A percentile compares a stretch with the other conserved stretches of the same genome.
Conservation (phyloP, 129 eudicot genomes). For the Sambucus nigra region DNA sequence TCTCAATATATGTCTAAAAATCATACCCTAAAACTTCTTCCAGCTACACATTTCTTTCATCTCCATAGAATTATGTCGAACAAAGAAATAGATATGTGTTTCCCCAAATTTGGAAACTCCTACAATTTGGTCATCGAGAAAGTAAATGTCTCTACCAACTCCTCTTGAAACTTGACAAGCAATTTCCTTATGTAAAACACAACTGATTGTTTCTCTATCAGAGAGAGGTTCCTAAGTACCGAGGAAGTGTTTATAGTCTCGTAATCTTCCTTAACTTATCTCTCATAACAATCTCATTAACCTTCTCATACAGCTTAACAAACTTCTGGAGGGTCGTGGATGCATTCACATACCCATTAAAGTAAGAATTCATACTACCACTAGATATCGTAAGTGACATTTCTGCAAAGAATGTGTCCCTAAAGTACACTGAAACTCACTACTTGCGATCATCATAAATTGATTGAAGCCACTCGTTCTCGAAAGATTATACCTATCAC, state of each 20-base stretch:
- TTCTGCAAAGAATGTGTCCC: constrained; percentile 34
- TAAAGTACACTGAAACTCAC: constrained; percentile 35
- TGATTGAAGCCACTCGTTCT: constrained; percentile 25
- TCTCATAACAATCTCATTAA: constrained; percentile 27
- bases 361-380: constrained; percentile 35
- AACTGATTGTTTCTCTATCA: constrained; percentile 38
- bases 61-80: constrained; percentile 13
- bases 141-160: constrained; percentile 29
- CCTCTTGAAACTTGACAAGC: constrained; percentile 29
- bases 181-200: constrained; percentile 21
- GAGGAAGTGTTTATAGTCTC: constrained; percentile 29
- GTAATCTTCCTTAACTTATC: constrained; percentile 32
- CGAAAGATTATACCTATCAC: constrained; percentile 17
- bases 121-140: constrained; percentile 24
- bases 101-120: constrained; percentile 30
- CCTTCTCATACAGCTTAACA: constrained; percentile 28
- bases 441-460: constrained; percentile 22
- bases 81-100: constrained; percentile 17
- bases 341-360: constrained; percentile 37
- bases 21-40: constrained; percentile 34
- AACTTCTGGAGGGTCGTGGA: constrained; percentile 21
- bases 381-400: constrained; percentile 17
- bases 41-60: constrained; percentile 31
- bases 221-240: constrained; percentile 30
- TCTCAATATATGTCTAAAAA: constrained; percentile 30